Evolutionary conservation across 257 asterid species (phyloP), one percentile per base, ranked within the genome.

Genomic region (Rehmannia glutinosa): DNA sequence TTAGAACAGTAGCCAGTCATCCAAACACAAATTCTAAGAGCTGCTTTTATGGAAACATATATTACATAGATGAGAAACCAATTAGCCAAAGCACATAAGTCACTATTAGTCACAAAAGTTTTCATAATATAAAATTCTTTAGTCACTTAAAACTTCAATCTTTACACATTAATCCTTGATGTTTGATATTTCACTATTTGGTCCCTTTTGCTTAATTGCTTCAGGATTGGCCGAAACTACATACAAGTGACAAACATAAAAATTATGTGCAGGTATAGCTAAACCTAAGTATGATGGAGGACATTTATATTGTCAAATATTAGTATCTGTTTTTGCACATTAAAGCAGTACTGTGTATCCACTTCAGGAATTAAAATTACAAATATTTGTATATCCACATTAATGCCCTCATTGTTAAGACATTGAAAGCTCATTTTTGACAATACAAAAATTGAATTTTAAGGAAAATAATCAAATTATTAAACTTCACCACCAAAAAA

Each of bases 1-100:
- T 84, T 75, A 84, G 72, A 62, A 68, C 39, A 62, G 46, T 51
- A 65, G 54, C 47, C 64, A 64, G 21, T 57, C 60, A 69, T 19
- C 45, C 41, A 43, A 60, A 54, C 64, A 60, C 27, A 30, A 24
- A 15, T 51, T 39, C 50, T 23, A 19, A 71, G 7, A 63, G 51
- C 42, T 32, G 19, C 8, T 30, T 13, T 25, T 28, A 19, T 54
- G 13, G 17, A 58, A 20, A 23, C 32, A 25, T 4, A 46, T 10
- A 54, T 6, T 16, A 42, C n/a, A n/a, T 13, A 19, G 24, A 66
- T 10, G 60, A 35, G 41, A 38, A 53, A 41, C 28, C 59, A 17
- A 66, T 33, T 7, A 67, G 47, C 17, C 67, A 74, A 53, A 68
- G 36, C 30, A 20, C 30, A 46, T 20, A n/a, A n/a, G 6, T 16